These are phyloP conservation scores for Leccinum longicurvipes DNA, from an alignment of 768 basidiomycete species.

Conservation along the genomic window DNA sequence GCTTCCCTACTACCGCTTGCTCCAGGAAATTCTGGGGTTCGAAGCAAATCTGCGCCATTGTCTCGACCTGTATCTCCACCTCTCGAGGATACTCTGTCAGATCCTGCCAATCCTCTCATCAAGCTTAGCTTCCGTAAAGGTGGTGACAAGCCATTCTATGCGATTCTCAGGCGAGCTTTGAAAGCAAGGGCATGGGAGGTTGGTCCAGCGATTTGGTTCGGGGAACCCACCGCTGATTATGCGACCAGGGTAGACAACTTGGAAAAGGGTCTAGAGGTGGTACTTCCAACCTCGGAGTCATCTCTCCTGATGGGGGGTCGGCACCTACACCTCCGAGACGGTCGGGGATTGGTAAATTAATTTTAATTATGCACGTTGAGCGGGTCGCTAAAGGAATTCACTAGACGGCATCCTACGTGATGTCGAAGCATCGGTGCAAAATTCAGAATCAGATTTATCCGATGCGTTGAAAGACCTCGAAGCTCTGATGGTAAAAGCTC, in stretches of 20 bases:
- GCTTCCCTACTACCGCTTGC: slow-evolving; percentile 56
- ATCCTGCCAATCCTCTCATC: slow-evolving; percentile 46
- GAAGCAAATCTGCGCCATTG: slow-evolving; percentile 58
- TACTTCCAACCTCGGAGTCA: slow-evolving; percentile 18
- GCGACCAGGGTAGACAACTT: slow-evolving; percentile 29
- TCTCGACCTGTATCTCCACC: slow-evolving; percentile 61
- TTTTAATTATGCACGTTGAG: not conserved
- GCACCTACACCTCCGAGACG: slow-evolving; percentile 19
- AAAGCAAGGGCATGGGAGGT: slow-evolving; percentile 77
- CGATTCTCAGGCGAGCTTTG: slow-evolving; percentile 66
- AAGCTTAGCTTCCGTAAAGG: slow-evolving; percentile 91
- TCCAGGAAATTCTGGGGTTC: slow-evolving; percentile 17
- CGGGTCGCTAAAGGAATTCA: slow-evolving; percentile 5
- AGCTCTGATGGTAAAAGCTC: slow-evolving; percentile 85
- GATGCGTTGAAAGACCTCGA: slow-evolving; percentile 86
- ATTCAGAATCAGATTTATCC: slow-evolving; percentile 60
- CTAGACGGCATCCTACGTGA: slow-evolving; percentile 79
- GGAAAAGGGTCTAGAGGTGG: slow-evolving; percentile 21
- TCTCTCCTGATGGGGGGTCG: slow-evolving; percentile 15
- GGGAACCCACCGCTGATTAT: slow-evolving; percentile 1
- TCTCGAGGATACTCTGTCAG: slow-evolving; percentile 19
- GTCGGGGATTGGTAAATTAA: slow-evolving; percentile 28
- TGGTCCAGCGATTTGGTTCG: slow-evolving; percentile 7
- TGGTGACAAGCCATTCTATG: slow-evolving; percentile 82
- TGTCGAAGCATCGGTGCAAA: slow-evolving; percentile 66